Conservation (phyloP, 2,329 filamentous ascomycete species). For the Colletotrichum plurivorum region DNA sequence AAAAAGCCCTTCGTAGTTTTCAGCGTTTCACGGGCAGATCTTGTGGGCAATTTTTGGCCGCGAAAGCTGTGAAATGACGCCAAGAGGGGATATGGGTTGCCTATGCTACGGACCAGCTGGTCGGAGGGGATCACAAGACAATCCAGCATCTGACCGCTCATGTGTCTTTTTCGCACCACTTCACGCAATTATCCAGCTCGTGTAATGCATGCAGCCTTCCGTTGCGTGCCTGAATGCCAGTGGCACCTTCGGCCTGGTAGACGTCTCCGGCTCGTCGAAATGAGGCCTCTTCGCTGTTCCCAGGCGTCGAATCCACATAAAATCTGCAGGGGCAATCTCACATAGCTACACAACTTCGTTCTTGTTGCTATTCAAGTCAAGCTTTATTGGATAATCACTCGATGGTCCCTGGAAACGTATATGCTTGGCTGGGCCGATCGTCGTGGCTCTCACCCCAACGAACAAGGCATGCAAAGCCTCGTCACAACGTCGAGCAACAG, state of each 20-base stretch:
- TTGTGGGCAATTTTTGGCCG: constrained; percentile 6
- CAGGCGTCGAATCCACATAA: not conserved
- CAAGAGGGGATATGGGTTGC: too few relatives aligned
- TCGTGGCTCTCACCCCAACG: not conserved
- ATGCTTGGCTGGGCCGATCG: not conserved
- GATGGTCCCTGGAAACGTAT: not conserved
- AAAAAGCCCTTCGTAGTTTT: constrained; percentile 5
- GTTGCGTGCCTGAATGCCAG: constrained; percentile 11
- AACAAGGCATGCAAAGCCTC: not conserved
- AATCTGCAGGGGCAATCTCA: not conserved
- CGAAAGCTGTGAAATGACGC: not conserved
- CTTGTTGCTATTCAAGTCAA: constrained; percentile 6
- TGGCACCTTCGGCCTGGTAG: not conserved
- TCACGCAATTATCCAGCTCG: not conserved
- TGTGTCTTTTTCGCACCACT: not conserved
- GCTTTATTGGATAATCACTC: not conserved
- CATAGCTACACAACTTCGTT: not conserved
- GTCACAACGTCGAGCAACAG: constrained; percentile 23
- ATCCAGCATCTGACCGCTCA: constrained; percentile 2
- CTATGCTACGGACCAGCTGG: not conserved
- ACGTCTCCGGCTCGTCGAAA: not conserved
- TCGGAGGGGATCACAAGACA: not conserved
- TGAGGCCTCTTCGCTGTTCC: not conserved
- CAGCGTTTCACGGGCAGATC: constrained; percentile 5
- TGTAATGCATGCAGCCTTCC: constrained; percentile 13